Evolutionary conservation across 306 rosid species (phyloP), one percentile per base, ranked within the genome.

Genomic region (Fagus crenata): DNA sequence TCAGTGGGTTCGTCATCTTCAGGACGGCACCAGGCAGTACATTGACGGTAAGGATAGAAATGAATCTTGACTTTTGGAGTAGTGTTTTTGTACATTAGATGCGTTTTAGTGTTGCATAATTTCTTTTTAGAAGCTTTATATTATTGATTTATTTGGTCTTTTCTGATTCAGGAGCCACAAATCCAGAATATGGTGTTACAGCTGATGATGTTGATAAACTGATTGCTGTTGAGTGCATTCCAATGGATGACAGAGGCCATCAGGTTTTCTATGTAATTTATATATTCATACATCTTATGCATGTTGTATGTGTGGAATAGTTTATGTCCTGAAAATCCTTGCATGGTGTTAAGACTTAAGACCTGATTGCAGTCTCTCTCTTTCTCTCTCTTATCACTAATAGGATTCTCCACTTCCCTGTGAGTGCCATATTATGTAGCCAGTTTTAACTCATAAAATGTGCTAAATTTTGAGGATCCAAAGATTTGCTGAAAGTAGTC

Each of bases 1-100:
- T 80, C 90, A 95, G 98, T 95, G 98, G 98, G 96, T 95, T 81
- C 89, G 98, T 76, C 96, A 92, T 92, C 95, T 92, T 81, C 88
- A 95, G 72, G 98, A 95, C 82, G 98, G 98, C 63, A 95, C 98
- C 53, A 83, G 97, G 77, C 96, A 92, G 72, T 89, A 92, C 83
- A 89, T 95, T 86, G 98, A 95, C 90, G 98, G 98, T 90, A 73
- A 83, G 83, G 22, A 53, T 39, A 6, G 37, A 77, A 63, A 68
- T 71, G 80, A 77, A 39, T 77, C 69, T 37, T 37, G 39, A 58
- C 17, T 80, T 72, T 64, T 11, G 37, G 46, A 42, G 22, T 59
- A 22, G 14, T 41, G 33, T 53, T 15, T 65, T 49, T 71, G 49
- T 53, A 31, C 54, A 14, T 73, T 63, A 42, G 40, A 32, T 56